phyloP scores from a whole-genome alignment of 2,329 filamentous ascomycete genomes.

The Dactylonectria estremocensis region DNA sequence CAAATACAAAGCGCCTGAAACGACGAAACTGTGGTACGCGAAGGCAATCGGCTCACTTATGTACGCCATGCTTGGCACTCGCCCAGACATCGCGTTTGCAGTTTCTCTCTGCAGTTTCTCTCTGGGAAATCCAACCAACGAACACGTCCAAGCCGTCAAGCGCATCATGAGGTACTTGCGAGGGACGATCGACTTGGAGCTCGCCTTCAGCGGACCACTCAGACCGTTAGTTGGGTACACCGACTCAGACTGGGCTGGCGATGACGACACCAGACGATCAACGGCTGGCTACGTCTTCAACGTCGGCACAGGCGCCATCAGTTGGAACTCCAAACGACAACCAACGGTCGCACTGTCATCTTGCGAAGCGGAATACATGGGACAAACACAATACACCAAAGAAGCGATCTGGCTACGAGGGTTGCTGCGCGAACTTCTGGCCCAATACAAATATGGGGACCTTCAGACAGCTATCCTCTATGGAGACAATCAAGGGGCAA shows the following conservation, averaged over 20 bases:
- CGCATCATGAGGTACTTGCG: not conserved
- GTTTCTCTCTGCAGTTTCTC: not conserved
- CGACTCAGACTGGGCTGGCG: not conserved
- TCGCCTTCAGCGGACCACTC: not conserved
- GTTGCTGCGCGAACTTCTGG: not conserved
- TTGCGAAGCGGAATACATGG: constrained; percentile 2
- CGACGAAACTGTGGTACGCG: not conserved
- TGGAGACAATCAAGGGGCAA: not conserved
- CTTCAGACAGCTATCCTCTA: not conserved
- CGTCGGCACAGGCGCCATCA: not conserved
- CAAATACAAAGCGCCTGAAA: too few species aligned
- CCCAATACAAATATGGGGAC: not conserved
- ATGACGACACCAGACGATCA: not conserved
- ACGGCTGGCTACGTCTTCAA: constrained; percentile 1
- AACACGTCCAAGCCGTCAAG: not conserved
- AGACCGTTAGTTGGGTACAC: not conserved
- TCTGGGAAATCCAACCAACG: constrained; percentile 1
- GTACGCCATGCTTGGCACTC: constrained; percentile 5
- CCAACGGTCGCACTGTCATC: not conserved
- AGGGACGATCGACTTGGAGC: not conserved
- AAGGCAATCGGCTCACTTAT: constrained; percentile 4
- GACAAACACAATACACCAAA: not conserved
- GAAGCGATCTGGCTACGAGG: not conserved
- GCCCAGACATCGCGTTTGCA: not conserved
- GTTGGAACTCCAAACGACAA: not conserved